These are phyloP conservation scores for Hyphopichia khmerensis DNA, from an alignment of 1,139 yeast genomes.

Conservation along the genomic window DNA sequence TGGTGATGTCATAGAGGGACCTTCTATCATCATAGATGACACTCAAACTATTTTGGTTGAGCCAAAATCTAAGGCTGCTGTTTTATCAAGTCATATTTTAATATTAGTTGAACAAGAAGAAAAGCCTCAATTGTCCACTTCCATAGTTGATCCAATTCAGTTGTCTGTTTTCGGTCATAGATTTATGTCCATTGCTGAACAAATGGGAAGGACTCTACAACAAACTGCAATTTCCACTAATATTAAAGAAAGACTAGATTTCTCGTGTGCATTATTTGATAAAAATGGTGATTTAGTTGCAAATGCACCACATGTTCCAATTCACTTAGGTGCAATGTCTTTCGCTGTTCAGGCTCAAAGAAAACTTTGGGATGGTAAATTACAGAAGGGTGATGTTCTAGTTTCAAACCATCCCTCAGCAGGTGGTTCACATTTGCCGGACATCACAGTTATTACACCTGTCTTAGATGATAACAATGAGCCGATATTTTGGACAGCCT, in stretches of 20 bases:
- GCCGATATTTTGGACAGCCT: constrained; percentile 46
- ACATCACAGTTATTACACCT: constrained; percentile 77
- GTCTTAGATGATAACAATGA: constrained; percentile 33
- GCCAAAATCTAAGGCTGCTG: constrained; percentile 64
- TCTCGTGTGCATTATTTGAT: constrained; percentile 82
- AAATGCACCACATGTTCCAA: constrained; percentile 87
- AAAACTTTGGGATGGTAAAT: constrained; percentile 58
- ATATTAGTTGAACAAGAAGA: constrained; percentile 30
- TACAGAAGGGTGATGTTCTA: constrained; percentile 69
- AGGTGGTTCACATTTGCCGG: constrained; percentile 85
- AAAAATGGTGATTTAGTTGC: constrained; percentile 76
- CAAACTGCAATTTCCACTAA: constrained; percentile 85
- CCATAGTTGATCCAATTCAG: constrained; percentile 61
- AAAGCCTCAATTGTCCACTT: constrained; percentile 22
- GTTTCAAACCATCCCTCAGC: constrained; percentile 78
- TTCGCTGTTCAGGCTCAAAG: constrained; percentile 74
- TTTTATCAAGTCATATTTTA: constrained; percentile 54
- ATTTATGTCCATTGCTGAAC: constrained; percentile 87
- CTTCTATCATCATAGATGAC: constrained; percentile 80
- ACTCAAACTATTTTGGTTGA: constrained; percentile 86
- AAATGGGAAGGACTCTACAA: constrained; percentile 80
- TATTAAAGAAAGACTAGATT: constrained; percentile 79
- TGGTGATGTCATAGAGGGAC: constrained; percentile 65
- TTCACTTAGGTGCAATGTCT: constrained; percentile 85
- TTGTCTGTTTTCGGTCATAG: constrained; percentile 79